Evolutionary conservation across 2,329 filamentous ascomycete species (phyloP).

Genomic region (Fonsecaea erecta): DNA sequence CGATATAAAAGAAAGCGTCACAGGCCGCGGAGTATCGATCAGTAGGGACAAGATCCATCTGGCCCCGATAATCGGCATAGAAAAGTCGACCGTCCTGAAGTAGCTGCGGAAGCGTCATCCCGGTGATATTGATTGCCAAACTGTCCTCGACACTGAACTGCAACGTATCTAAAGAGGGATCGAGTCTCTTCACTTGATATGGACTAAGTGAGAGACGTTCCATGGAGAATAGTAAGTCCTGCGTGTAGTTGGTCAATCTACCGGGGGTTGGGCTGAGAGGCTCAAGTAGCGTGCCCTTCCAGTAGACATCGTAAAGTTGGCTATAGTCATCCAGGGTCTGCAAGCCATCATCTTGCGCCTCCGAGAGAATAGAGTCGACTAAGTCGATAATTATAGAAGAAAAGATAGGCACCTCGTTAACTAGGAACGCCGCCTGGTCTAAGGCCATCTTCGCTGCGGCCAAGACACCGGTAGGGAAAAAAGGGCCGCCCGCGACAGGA

Average conservation of each 20-base stretch:
- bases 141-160: conserved; percentile 20
- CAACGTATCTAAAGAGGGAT: conserved; percentile 16
- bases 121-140: conserved; percentile 12
- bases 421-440: no score
- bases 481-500: no score
- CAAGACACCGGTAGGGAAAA: no score
- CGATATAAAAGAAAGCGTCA: conserved; percentile 21
- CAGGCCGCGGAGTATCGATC: conserved; percentile 11
- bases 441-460: no score
- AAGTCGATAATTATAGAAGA: no score
- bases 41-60: conserved; percentile 14
- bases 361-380: no score
- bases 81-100: conserved; percentile 16
- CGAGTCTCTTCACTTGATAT: conserved; percentile 20
- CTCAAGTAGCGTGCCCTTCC: conserved; percentile 16
- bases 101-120: conserved; percentile 17
- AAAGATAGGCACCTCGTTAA: no score
- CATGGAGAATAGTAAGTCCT: conserved; percentile 24
- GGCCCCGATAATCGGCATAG: conserved; percentile 22
- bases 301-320: conserved; percentile 16
- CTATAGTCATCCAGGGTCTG: conserved; percentile 23
- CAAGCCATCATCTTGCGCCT: conserved; percentile 21
- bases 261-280: conserved; percentile 14
- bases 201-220: conserved; percentile 21
- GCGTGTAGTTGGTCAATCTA: conserved; percentile 20